Evolutionary conservation across 2,329 filamentous ascomycete species (phyloP), one percentile per base, ranked within the genome.

Genomic region (Pyricularia sp.): DNA sequence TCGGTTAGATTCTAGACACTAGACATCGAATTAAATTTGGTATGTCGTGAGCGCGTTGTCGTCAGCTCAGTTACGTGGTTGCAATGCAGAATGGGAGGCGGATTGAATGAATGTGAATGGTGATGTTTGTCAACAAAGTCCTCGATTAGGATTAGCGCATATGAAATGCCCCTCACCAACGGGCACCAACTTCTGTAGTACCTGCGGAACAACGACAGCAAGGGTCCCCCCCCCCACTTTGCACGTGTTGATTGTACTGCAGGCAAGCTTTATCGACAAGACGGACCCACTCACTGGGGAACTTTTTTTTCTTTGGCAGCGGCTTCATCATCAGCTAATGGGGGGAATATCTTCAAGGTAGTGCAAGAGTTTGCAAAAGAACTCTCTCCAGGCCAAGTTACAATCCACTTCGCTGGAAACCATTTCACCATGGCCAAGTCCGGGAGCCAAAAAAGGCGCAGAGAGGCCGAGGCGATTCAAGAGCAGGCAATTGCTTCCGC

Each of bases 391-490:
- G n/a, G 55, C n/a, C n/a, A 61, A 26, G 58, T 26, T 14, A n/a
- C 36, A 14, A 58, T 17, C 11, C 42, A 31, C 7, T 10, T 17
- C 23, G 30, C 20, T 64, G 28, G 42, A 31, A 58, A 28, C 33
- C 6, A 2, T 30, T 33, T 25, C 9, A 64, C 42, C 7, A 76
- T 76, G 75, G 75, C 71, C 23, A 76, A 75, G 59, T 72, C 75
- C 10, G 69, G 69, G 2, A 73, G 72, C 31, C 78, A 79, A 66
- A 79, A 79, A 70, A 73, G 78, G 68, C 75, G 77, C 59, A 73
- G 77, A 69, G 78, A 79, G 69, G 74, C 76, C 14, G 78, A 78
- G 67, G 78, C 74, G 30, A 73, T 72, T 65, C 74, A 75, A 58
- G 75, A 76, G 61, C 72, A 73, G 11, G 70, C 71, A 20, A 63